A percentile compares a stretch with the other conserved stretches of the same genome.
phyloP scores from a whole-genome alignment of 2,329 filamentous ascomycete species.

The Ilyonectria sp. region DNA sequence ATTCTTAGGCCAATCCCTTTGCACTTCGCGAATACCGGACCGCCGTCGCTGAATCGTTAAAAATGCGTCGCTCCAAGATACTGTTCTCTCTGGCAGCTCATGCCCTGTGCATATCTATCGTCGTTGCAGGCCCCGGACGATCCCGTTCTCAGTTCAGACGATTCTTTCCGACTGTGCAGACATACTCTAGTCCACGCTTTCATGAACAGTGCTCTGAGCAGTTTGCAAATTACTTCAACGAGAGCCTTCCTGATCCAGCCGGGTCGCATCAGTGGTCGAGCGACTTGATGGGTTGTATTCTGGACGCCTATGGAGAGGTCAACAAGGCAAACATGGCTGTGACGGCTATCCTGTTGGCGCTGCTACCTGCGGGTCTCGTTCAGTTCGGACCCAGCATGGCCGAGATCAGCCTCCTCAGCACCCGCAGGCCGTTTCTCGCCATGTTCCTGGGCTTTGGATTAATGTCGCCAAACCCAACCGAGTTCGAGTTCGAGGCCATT shows the following conservation, averaged over 20 bases:
- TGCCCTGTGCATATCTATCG: slow-evolving; percentile 17
- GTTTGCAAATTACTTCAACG: slow-evolving; percentile 30
- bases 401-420: slow-evolving; percentile 31
- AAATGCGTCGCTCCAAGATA: slow-evolving; percentile 25
- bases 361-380: slow-evolving; percentile 28
- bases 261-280: slow-evolving; percentile 14
- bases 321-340: slow-evolving; percentile 32
- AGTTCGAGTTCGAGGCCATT: slow-evolving; percentile 28
- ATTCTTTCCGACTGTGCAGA: slow-evolving; percentile 27
- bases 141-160: slow-evolving; percentile 26
- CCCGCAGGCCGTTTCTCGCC: slow-evolving; percentile 28
- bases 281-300: slow-evolving; percentile 22
- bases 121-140: slow-evolving; percentile 13
- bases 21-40: not conserved
- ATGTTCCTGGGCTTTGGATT: slow-evolving; percentile 28
- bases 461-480: slow-evolving; percentile 32
- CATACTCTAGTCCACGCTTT: slow-evolving; percentile 9
- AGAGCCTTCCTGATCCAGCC: slow-evolving; percentile 21
- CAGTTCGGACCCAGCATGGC: slow-evolving; percentile 34
- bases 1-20: slow-evolving; percentile 1
- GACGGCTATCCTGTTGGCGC: slow-evolving; percentile 30
- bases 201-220: slow-evolving; percentile 18
- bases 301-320: slow-evolving; percentile 25
- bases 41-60: slow-evolving; percentile 1
- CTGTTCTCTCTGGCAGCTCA: slow-evolving; percentile 24